These are phyloP conservation scores for Talaromyces marneffei DNA, from an alignment of 2,329 filamentous ascomycete species.

Conservation along the genomic window DNA sequence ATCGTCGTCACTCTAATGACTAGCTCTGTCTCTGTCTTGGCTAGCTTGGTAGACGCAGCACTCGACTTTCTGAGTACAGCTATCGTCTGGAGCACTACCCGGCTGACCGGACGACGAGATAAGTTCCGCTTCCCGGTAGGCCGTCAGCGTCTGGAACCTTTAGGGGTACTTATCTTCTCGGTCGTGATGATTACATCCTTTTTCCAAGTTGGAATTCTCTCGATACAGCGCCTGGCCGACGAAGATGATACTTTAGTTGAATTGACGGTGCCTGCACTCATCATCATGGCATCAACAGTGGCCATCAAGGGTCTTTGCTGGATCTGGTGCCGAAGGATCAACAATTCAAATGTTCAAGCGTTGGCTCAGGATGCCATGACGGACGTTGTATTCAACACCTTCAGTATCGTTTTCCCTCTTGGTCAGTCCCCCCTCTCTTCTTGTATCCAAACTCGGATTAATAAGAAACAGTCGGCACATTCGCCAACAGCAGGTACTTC, in stretches of 20 bases:
- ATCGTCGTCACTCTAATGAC: slow-evolving; percentile 70
- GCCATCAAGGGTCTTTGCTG: slow-evolving; percentile 76
- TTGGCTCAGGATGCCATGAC: slow-evolving; percentile 64
- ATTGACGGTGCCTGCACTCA: slow-evolving; percentile 64
- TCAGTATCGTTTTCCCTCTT: slow-evolving; percentile 81
- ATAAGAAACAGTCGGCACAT: slow-evolving; percentile 27
- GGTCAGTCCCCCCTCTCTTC: slow-evolving; percentile 22
- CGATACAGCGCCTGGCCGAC: slow-evolving; percentile 52
- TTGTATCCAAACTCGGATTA: background rate
- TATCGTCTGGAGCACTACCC: slow-evolving; percentile 57
- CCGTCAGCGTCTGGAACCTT: slow-evolving; percentile 57
- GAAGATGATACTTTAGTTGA: slow-evolving; percentile 62
- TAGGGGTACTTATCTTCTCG: slow-evolving; percentile 61
- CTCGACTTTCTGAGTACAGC: slow-evolving; percentile 61
- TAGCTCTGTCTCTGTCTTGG: slow-evolving; percentile 60
- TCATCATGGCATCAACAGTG: slow-evolving; percentile 76
- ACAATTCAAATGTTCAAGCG: slow-evolving; percentile 79
- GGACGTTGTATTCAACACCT: slow-evolving; percentile 84
- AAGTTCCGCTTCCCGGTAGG: slow-evolving; percentile 60
- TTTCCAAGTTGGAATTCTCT: slow-evolving; percentile 57
- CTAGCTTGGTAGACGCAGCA: slow-evolving; percentile 61
- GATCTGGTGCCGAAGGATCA: slow-evolving; percentile 81
- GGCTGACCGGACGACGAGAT: slow-evolving; percentile 54
- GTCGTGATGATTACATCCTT: slow-evolving; percentile 62
- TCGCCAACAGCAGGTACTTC: slow-evolving; percentile 50